Evolutionary conservation across 176 grass and related monocot species (phyloP).

Genomic region (Oryza officinalis): DNA sequence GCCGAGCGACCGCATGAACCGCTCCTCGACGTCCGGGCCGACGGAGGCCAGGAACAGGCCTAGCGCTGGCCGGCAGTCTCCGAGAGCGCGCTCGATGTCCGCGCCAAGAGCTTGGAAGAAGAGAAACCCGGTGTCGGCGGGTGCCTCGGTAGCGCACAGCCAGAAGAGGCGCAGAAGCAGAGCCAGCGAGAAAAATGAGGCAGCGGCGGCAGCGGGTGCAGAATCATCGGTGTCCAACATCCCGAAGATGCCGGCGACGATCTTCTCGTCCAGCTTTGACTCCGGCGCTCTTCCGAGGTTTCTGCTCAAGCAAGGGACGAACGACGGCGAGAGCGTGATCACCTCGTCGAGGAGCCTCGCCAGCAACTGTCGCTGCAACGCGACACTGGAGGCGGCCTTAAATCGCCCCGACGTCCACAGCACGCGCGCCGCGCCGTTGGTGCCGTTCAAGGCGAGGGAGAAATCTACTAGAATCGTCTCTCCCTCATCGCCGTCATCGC

Average conservation of each 20-base stretch:
- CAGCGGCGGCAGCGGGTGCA: neutral
- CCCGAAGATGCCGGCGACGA: slow-evolving; percentile 15
- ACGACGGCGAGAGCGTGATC: slow-evolving; percentile 54
- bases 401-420: slow-evolving; percentile 60
- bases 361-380: slow-evolving; percentile 44
- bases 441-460: slow-evolving; percentile 48
- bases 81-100: slow-evolving; percentile 44
- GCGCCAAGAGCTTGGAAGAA: slow-evolving; percentile 61
- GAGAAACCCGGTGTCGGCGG: slow-evolving; percentile 70
- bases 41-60: slow-evolving; percentile 49
- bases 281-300: neutral
- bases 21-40: slow-evolving; percentile 69
- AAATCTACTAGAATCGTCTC: slow-evolving; percentile 33
- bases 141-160: slow-evolving; percentile 64
- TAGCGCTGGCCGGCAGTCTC: slow-evolving; percentile 38
- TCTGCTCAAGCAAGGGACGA: slow-evolving; percentile 25
- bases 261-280: slow-evolving; percentile 28
- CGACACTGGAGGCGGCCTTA: slow-evolving; percentile 15
- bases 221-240: slow-evolving; percentile 19
- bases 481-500: neutral
- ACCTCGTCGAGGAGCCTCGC: slow-evolving; percentile 66
- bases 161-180: slow-evolving; percentile 86
- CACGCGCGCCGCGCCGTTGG: slow-evolving; percentile 27
- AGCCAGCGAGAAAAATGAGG: slow-evolving; percentile 56
- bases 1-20: slow-evolving; percentile 74